Conservation (phyloP, 768 basidiomycete genomes). For the Tephrocybe sp. region DNA sequence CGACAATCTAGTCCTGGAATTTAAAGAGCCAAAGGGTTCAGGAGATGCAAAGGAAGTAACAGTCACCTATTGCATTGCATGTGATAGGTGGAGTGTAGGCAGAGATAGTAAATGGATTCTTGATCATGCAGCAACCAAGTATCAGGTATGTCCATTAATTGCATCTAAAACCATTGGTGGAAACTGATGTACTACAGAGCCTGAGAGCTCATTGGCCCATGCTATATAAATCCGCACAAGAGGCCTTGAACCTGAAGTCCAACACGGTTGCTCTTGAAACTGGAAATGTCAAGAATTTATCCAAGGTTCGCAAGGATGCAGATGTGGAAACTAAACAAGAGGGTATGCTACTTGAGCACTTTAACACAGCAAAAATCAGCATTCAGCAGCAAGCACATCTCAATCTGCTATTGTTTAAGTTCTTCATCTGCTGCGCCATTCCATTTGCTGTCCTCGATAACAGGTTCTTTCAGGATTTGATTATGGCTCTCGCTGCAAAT, state of each 20-base stretch:
- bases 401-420: neutral
- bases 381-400: neutral
- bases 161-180: too few relatives aligned
- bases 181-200: too few relatives aligned
- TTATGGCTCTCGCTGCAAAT: neutral
- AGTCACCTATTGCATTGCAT: neutral
- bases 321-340: neutral
- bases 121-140: neutral
- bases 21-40: neutral
- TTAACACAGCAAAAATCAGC: neutral
- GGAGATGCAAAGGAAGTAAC: too few relatives aligned
- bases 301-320: neutral
- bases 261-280: neutral
- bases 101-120: neutral
- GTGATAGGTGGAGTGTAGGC: neutral
- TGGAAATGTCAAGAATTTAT: neutral
- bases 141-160: too few relatives aligned
- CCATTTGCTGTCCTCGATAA: conserved; percentile 1
- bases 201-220: too few relatives aligned
- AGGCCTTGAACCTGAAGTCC: too few relatives aligned
- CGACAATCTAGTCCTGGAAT: neutral
- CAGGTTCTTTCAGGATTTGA: neutral
- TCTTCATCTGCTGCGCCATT: conserved; percentile 2
- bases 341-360: conserved; percentile 1
- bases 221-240: too few relatives aligned